phyloP scores from a whole-genome alignment of 2,329 filamentous ascomycete genomes.

The Exutisphaerella laricina region DNA sequence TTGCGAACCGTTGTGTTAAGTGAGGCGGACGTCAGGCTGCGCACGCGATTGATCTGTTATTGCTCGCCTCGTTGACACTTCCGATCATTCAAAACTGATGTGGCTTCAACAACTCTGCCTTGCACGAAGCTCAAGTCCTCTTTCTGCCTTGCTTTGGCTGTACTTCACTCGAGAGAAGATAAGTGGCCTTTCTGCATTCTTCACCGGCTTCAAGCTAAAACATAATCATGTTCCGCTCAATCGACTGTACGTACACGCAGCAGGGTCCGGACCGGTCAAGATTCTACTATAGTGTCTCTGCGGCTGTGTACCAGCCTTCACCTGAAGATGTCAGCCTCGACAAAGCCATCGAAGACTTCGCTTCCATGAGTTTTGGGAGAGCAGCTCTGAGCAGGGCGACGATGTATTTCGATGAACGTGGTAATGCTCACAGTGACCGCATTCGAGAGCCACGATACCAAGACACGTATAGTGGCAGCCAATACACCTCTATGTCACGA shows the following conservation, averaged over 20 bases:
- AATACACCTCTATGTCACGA: not conserved
- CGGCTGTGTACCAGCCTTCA: constrained; percentile 3
- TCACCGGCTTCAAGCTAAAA: not conserved
- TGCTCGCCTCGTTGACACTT: constrained; percentile 9
- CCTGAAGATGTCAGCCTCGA: constrained; percentile 8
- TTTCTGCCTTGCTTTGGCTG: constrained; percentile 4
- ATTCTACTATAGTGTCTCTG: constrained; percentile 2
- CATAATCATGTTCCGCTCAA: constrained; percentile 6
- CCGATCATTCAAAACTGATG: not conserved
- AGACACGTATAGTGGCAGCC: not conserved
- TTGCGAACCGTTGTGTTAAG: not conserved
- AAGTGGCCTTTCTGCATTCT: not conserved
- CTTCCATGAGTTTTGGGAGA: not conserved
- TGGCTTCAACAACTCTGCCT: not conserved
- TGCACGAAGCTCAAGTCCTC: not conserved
- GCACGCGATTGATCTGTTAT: constrained; percentile 7
- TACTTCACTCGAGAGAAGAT: not conserved
- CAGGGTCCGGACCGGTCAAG: constrained; percentile 5
- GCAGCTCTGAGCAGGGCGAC: no score
- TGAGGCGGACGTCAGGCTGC: constrained; percentile 2
- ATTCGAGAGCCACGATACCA: not conserved
- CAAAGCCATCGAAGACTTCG: constrained; percentile 9
- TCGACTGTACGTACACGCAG: not conserved
- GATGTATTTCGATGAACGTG: no score
- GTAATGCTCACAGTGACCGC: no score